Base-by-base conservation (phyloP, 176 grass and related monocot species). In the Cymbopogon citratus region DNA sequence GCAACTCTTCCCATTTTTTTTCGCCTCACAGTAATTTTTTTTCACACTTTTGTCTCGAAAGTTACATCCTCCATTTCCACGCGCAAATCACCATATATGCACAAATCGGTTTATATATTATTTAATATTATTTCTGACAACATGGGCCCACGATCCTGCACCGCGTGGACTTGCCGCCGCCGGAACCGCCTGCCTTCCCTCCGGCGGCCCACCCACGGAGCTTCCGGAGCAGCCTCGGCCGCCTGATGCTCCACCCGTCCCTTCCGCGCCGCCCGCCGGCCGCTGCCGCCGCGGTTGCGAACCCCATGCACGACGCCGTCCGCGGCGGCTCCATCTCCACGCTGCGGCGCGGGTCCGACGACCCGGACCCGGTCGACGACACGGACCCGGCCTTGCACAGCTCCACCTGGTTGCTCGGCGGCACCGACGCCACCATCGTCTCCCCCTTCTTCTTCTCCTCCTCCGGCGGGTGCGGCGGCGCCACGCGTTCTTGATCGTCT, bases 181-280 rank as follows among this genome's bases (percentile, higher is more conserved):
- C 18, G 13, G 5, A 7, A 7, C 46, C 40, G 6, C 12, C 35
- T 44, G 18, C 83, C 76, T 43, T 93, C 90, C 41, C 69, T 44
- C 41, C 70, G 70, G 25, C 89, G 29, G 92, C 80, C 96, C 91
- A 99, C 35, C 92, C 85, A 34, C 85, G 89, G 10, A 99, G 66
- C 89, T 80, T 95, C 60, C 83, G 89, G 43, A 95, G 81, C 85
- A 99, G 84, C 76, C 89, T 88, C 13, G 84, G 86, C 71, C 94
- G 90, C 63, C 26, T 73, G 45, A 70, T 51, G 69, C 76, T 19
- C 16, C 65, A 73, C 24, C 24, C 14, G 10, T 63, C 60, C 60
- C 56, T 60, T 1, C 65, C 23, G 7, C 23, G 26, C 27, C 23
- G 26, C 27, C 71, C 81, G 26, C 21, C 9, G 56, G 54, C 0